Evolutionary conservation across 257 asterid genomes (phyloP).

Genomic region (Solanum medicagineum): DNA sequence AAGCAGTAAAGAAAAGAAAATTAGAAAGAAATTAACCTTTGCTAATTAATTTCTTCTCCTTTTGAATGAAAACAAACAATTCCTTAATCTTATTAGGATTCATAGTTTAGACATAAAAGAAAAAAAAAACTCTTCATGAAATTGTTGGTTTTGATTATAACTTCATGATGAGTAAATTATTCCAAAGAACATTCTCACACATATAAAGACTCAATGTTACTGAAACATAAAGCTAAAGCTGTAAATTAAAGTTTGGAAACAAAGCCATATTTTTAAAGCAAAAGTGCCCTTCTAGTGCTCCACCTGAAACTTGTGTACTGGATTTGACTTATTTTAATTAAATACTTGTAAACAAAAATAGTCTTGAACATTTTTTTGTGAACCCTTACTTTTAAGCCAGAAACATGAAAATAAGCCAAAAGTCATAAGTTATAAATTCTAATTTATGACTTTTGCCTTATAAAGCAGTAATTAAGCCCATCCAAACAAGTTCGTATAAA

Average conservation of each 20-base stretch:
- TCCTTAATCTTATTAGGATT: neutral
- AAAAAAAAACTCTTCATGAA: neutral
- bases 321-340: too few relatives aligned
- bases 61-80: neutral
- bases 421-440: too few relatives aligned
- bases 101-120: neutral
- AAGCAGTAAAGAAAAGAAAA: neutral
- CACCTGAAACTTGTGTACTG: neutral
- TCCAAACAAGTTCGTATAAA: neutral
- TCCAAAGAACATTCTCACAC: neutral
- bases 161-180: neutral
- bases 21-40: neutral
- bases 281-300: neutral
- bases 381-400: too few relatives aligned
- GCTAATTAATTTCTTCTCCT: neutral
- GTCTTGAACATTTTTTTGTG: too few relatives aligned
- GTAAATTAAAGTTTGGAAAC: neutral
- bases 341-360: too few relatives aligned
- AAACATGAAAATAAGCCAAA: too few relatives aligned
- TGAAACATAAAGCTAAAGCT: constrained; percentile 3
- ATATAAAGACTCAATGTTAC: neutral
- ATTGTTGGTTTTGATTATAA: neutral
- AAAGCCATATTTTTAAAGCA: neutral
- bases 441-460: too few relatives aligned
- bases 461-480: too few relatives aligned